phyloP scores from a whole-genome alignment of 2,329 filamentous ascomycete genomes.

The Trichoderma polysporum region DNA sequence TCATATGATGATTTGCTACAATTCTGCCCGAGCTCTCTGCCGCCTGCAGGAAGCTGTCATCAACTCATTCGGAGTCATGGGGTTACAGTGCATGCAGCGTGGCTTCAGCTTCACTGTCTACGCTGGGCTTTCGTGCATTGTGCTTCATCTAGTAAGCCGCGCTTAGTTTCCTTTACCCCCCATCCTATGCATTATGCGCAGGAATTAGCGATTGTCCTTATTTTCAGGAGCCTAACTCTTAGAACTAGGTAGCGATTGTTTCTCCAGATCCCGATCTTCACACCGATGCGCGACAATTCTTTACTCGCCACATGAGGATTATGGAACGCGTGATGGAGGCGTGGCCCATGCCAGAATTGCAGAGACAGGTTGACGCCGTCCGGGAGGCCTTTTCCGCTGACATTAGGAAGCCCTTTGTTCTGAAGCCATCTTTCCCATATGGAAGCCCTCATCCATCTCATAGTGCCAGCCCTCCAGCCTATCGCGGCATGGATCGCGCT shows the following conservation, averaged over 20 bases:
- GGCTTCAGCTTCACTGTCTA: constrained; percentile 98
- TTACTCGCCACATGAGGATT: constrained; percentile 90
- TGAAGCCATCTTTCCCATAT: constrained; percentile 85
- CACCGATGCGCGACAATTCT: constrained; percentile 80
- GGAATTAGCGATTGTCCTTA: not conserved
- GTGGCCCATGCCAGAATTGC: constrained; percentile 87
- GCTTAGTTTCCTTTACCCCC: not conserved
- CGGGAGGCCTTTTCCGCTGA: constrained; percentile 91
- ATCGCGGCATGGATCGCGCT: constrained; percentile 46
- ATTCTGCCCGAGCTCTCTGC: constrained; percentile 80
- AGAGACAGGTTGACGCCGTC: constrained; percentile 84
- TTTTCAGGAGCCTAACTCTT: not conserved
- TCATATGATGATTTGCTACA: constrained; percentile 83
- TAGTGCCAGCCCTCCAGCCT: constrained; percentile 60
- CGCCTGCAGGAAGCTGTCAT: constrained; percentile 82
- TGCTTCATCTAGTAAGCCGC: constrained; percentile 80
- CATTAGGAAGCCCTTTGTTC: constrained; percentile 76
- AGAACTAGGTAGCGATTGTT: constrained; percentile 77
- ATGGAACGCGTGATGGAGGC: constrained; percentile 79
- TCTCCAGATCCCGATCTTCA: constrained; percentile 90
- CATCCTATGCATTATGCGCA: not conserved
- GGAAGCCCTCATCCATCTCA: constrained; percentile 70
- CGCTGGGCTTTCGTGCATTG: constrained; percentile 83
- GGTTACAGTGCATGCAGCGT: constrained; percentile 86
- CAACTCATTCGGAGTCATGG: constrained; percentile 72